phyloP scores from a whole-genome alignment of 1,139 yeast genomes.

The Suhomyces bribrorum region DNA sequence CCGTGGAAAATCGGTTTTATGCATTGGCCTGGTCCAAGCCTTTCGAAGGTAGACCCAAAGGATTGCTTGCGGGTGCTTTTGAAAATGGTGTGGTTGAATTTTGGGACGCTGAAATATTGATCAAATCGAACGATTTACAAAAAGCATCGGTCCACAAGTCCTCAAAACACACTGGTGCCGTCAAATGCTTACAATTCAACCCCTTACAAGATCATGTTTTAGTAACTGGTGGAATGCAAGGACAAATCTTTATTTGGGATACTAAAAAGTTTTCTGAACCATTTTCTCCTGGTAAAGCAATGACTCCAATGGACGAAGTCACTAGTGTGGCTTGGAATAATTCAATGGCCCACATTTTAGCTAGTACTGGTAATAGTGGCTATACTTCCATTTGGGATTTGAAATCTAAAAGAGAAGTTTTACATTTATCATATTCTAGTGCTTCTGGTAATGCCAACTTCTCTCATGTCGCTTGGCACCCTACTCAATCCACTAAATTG shows the following conservation, averaged over 20 bases:
- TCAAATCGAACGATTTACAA: slow-evolving; percentile 38
- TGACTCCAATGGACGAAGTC: slow-evolving; percentile 81
- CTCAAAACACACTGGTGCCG: slow-evolving; percentile 67
- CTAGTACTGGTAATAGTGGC: slow-evolving; percentile 82
- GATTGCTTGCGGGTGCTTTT: slow-evolving; percentile 83
- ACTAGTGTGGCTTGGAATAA: slow-evolving; percentile 89
- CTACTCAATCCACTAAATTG: slow-evolving; percentile 77
- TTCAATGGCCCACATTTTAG: slow-evolving; percentile 81
- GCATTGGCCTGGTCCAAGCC: slow-evolving; percentile 86
- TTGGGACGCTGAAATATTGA: slow-evolving; percentile 61
- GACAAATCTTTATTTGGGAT: slow-evolving; percentile 92
- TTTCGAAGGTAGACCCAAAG: slow-evolving; percentile 52
- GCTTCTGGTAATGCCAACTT: slow-evolving; percentile 58
- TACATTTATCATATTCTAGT: slow-evolving; percentile 71
- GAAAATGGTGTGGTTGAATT: slow-evolving; percentile 81
- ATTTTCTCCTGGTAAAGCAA: slow-evolving; percentile 72
- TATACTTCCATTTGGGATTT: slow-evolving; percentile 94
- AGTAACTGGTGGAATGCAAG: slow-evolving; percentile 85
- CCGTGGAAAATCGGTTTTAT: slow-evolving; percentile 65
- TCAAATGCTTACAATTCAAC: slow-evolving; percentile 75
- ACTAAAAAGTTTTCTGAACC: slow-evolving; percentile 64
- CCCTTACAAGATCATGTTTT: slow-evolving; percentile 70
- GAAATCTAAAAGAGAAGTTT: slow-evolving; percentile 81
- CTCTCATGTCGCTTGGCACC: slow-evolving; percentile 84
- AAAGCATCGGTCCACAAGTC: slow-evolving; percentile 51